These are phyloP conservation scores for Aspergillus costaricaensis DNA, from an alignment of 2,329 filamentous ascomycete species.

Conservation along the genomic window DNA sequence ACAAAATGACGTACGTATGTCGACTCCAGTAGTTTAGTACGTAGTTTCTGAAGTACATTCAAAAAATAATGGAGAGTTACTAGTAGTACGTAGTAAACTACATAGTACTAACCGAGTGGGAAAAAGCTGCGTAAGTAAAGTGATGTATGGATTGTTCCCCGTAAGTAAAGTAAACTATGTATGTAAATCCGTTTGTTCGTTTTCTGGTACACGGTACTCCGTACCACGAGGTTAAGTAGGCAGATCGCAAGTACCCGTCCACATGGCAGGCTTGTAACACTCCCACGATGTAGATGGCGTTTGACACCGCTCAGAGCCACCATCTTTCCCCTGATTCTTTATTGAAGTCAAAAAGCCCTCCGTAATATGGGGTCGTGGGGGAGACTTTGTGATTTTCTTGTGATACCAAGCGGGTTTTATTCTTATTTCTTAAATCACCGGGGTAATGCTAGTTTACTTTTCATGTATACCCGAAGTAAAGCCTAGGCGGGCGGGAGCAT, in stretches of 20 bases:
- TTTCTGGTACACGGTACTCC: slow-evolving; percentile 11
- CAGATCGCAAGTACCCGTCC: slow-evolving; percentile 25
- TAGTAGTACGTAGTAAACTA: too few relatives aligned
- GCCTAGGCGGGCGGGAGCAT: background rate
- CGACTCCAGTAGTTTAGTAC: too few relatives aligned
- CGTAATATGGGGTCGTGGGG: background rate
- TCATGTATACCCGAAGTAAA: background rate
- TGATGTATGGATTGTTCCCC: background rate
- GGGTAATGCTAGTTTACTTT: background rate
- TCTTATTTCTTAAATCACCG: background rate
- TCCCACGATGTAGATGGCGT: slow-evolving; percentile 15
- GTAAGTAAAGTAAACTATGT: slow-evolving; percentile 4
- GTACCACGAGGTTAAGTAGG: slow-evolving; percentile 25
- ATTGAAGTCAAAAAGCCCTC: background rate
- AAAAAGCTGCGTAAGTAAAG: background rate
- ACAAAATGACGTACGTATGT: too few relatives aligned
- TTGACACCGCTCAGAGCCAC: slow-evolving; percentile 3
- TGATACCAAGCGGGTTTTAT: background rate
- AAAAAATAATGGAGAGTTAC: too few relatives aligned
- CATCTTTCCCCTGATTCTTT: background rate
- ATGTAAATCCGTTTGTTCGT: slow-evolving; percentile 12
- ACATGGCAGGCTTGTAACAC: slow-evolving; percentile 25
- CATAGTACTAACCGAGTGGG: too few relatives aligned
- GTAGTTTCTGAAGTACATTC: too few relatives aligned
- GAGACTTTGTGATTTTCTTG: too few relatives aligned